Percentiles rank a stretch among this genome's conserved stretches.
Conservation (phyloP, 345 rosid genomes). For the Stellera chamaejasme region DNA sequence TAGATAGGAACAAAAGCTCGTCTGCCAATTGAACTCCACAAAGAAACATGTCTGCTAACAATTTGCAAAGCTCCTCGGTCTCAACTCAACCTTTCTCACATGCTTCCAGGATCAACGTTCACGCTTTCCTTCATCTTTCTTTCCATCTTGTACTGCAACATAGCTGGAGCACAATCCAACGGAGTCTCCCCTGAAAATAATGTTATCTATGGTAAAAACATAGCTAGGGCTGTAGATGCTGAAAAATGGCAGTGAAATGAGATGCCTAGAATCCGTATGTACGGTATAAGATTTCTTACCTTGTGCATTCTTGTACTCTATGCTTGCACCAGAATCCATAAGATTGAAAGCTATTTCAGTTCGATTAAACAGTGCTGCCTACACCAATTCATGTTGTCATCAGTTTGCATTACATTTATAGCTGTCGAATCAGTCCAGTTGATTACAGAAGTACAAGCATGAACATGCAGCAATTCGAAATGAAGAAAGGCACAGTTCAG, state of each 20-base stretch:
- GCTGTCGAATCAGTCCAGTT: neutral
- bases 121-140: conserved; percentile 43
- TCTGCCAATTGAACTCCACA: no score
- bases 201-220: neutral
- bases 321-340: conserved; percentile 81
- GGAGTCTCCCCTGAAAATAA: conserved; percentile 69
- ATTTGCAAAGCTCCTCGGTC: no score
- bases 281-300: conserved; percentile 30
- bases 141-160: conserved; percentile 78
- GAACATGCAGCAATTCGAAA: neutral
- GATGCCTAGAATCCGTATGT: no score
- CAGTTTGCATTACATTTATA: conserved; percentile 10
- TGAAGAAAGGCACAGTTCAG: no score
- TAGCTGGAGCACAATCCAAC: conserved; percentile 82
- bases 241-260: no score
- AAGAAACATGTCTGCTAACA: no score
- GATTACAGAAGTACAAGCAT: neutral
- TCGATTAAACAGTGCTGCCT: conserved; percentile 80
- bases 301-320: conserved; percentile 82
- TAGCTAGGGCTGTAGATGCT: no score
- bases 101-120: conserved; percentile 4
- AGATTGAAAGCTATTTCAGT: conserved; percentile 70
- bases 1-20: no score
- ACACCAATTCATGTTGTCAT: conserved; percentile 15
- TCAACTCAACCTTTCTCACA: neutral